Conservation (phyloP, 2,329 filamentous ascomycete genomes). For the Aspergillus alliaceus region DNA sequence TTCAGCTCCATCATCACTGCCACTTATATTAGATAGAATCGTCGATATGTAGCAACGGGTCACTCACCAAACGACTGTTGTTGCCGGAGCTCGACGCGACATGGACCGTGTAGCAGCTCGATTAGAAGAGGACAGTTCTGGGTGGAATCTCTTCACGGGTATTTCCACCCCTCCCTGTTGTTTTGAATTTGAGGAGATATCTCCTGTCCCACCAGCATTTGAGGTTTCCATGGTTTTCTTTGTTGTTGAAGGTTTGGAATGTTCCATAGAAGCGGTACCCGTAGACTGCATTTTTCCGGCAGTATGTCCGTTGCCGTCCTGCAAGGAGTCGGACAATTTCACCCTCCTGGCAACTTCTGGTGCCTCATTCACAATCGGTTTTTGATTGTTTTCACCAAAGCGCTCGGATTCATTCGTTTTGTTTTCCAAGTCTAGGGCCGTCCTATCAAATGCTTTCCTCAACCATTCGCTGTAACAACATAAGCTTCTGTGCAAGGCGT, state of each 20-base stretch:
- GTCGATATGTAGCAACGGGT: background rate
- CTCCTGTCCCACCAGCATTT: conserved; percentile 6
- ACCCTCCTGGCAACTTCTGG: conserved; percentile 22
- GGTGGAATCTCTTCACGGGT: conserved; percentile 29
- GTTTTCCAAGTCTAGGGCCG: background rate
- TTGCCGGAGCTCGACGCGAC: conserved; percentile 17
- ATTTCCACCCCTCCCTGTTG: conserved; percentile 21
- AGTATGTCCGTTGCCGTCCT: conserved; percentile 19
- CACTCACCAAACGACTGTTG: conserved; percentile 22
- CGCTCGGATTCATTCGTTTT: conserved; percentile 16
- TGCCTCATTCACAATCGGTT: conserved; percentile 7
- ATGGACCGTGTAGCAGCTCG: conserved; percentile 35
- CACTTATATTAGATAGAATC: conserved; percentile 3
- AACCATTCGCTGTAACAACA: conserved; percentile 30
- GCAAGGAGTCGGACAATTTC: conserved; percentile 33
- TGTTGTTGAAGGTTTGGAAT: conserved; percentile 5
- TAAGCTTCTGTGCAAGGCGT: conserved; percentile 6
- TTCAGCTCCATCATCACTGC: conserved; percentile 20
- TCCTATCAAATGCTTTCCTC: conserved; percentile 28
- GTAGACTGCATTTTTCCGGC: conserved; percentile 1
- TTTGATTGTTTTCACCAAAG: conserved; percentile 4
- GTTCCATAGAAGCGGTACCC: conserved; percentile 1
- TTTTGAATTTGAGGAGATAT: conserved; percentile 10
- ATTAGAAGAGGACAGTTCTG: conserved; percentile 2
- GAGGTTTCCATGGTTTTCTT: background rate